Evolutionary conservation across 2,329 filamentous ascomycete genomes (phyloP).

Genomic region (Pestalotiopsis sp.): DNA sequence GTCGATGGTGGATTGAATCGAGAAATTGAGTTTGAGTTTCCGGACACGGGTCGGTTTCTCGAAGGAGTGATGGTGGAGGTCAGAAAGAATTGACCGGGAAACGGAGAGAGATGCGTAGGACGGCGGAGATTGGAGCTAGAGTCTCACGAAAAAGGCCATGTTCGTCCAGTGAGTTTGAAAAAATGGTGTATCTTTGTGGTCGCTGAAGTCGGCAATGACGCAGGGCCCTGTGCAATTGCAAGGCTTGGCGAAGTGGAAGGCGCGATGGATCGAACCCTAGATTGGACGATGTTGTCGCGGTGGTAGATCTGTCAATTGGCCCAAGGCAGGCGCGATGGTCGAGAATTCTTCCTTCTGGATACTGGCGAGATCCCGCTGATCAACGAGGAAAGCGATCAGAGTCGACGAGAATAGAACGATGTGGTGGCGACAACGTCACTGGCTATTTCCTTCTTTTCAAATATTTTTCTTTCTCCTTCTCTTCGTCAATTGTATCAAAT

Average conservation of each 20-base stretch:
- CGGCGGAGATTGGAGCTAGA: slow-evolving; percentile 5
- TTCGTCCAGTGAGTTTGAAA: background rate
- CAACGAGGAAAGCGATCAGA: background rate
- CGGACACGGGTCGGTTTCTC: background rate
- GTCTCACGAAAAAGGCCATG: slow-evolving; percentile 12
- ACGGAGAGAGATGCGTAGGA: background rate
- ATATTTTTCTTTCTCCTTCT: background rate
- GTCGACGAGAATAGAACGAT: slow-evolving; percentile 2
- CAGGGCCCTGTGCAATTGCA: background rate
- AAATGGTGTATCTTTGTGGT: background rate
- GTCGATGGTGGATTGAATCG: background rate
- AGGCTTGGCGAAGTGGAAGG: background rate
- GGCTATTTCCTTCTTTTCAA: background rate
- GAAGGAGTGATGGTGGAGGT: background rate
- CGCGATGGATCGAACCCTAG: background rate
- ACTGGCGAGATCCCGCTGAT: background rate
- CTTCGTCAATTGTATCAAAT: background rate
- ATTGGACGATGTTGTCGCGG: background rate
- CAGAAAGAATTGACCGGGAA: background rate
- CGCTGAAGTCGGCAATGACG: background rate
- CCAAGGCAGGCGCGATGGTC: background rate
- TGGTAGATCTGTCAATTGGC: background rate
- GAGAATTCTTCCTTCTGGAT: background rate
- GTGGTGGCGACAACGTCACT: slow-evolving; percentile 1
- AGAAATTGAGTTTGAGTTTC: background rate